Percentiles rank a stretch among this genome's conserved stretches.
Conservation (phyloP, 139 green algal genomes). For the Closterium sp. region DNA sequence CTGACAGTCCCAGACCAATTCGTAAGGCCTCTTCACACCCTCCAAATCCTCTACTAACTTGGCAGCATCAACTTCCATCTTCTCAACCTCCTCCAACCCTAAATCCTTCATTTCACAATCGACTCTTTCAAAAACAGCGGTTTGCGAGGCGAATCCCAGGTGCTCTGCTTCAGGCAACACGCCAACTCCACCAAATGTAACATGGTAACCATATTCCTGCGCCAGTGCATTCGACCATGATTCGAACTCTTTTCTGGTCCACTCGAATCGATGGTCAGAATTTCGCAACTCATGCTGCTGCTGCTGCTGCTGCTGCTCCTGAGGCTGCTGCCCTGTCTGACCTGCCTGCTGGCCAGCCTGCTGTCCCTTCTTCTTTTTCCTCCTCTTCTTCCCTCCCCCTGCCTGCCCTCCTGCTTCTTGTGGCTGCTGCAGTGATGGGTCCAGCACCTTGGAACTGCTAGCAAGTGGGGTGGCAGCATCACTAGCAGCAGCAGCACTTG, state of each 20-base stretch:
- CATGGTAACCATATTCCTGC: conserved; percentile 23
- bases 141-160: conserved; percentile 26
- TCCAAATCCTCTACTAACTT: not conserved
- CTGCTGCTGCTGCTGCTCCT: not conserved
- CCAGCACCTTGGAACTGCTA: not conserved
- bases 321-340: not conserved
- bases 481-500: not conserved
- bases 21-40: not conserved
- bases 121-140: conserved; percentile 25
- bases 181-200: conserved; percentile 25
- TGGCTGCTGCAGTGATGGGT: not conserved
- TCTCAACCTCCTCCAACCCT: not conserved
- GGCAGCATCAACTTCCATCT: not conserved
- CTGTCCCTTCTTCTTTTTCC: not conserved
- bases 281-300: conserved; percentile 9
- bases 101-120: not conserved
- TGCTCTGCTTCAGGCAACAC: not conserved
- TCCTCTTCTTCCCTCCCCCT: not conserved
- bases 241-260: conserved; percentile 33
- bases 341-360: not conserved
- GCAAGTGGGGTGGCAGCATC: not conserved
- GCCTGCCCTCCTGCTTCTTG: not conserved
- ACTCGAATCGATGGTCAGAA: conserved; percentile 36
- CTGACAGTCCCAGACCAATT: not conserved
- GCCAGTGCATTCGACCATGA: conserved; percentile 13